Evolutionary conservation across 768 basidiomycete species (phyloP).

Genomic region (Solioccasus polychromus): DNA sequence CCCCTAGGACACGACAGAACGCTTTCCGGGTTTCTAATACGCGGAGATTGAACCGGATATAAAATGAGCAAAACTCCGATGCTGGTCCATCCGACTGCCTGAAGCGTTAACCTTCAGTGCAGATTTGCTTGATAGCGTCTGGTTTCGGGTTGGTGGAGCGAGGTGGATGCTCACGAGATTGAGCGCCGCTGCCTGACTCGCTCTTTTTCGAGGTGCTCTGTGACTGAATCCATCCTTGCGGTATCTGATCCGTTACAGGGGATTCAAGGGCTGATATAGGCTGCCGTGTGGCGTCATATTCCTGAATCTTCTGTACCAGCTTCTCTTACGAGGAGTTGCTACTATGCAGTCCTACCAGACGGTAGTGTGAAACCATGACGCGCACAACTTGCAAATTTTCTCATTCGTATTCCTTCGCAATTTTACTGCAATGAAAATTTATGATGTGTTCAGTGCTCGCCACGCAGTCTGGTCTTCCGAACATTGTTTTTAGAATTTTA

Average conservation of each 20-base stretch:
- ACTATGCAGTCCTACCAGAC: constrained; percentile 74
- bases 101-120: constrained; percentile 58
- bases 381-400: constrained; percentile 39
- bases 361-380: constrained; percentile 83
- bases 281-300: constrained; percentile 69
- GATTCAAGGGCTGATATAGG: constrained; percentile 43
- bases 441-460: too few relatives aligned
- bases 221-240: constrained; percentile 46
- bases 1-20: too few relatives aligned
- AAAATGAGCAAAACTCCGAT: constrained; percentile 21
- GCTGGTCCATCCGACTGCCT: constrained; percentile 58
- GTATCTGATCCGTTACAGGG: constrained; percentile 52
- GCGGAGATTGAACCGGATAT: constrained; percentile 25
- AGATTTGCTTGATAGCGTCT: constrained; percentile 56
- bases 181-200: constrained; percentile 38
- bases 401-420: too few relatives aligned
- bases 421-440: too few relatives aligned
- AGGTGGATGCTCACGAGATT: constrained; percentile 58
- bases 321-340: constrained; percentile 30
- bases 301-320: constrained; percentile 70
- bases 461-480: too few relatives aligned
- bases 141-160: constrained; percentile 77
- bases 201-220: constrained; percentile 30
- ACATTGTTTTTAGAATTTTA: too few relatives aligned
- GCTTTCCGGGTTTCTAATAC: too few relatives aligned